Base-by-base conservation (phyloP, 805 yeast species). In the Torulaspora maleeae region DNA sequence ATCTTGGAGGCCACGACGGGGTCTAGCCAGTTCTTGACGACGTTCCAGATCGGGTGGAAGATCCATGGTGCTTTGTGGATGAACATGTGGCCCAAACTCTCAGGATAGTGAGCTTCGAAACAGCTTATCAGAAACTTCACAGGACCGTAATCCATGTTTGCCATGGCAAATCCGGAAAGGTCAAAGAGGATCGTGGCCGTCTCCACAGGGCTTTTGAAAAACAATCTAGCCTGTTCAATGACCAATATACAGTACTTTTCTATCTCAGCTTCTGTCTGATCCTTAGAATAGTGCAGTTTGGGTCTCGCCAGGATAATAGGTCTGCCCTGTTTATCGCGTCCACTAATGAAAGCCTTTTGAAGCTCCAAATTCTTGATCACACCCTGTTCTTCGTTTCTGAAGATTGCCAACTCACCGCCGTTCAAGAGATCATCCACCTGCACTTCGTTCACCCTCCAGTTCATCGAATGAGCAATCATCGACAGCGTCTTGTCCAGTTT, bases 11-110 rank as follows among this genome's bases (percentile, higher is more conserved):
- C 95, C 44, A 91, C 97, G 19, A 87, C 96, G 2, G 98, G 98
- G 63, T 93, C 98, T 46, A 91, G 73, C 98, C 97, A 91, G 56
- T 83, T 82, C 66, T 87, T 88, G 57, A 93, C 80, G 55, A 91
- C 79, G 55, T 82, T 84, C 98, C 99, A 93, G 48, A 91, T 86
- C 19, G 96, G 91, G 41, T 86, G 80, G 70, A 93, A 93, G 44
- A 93, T 79, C 98, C 97, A 89, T 22, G 99, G 99, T 0, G 99
- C 97, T 57, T 86, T 85, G 70, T 88, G 95, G 49, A 93, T 84
- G 54, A 88, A 76, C 43, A 93, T 70, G 45, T 78, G 78, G 13
- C 96, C 96, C 49, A 93, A 75, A 33, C 87, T 83, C 68, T 93
- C 99, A 1, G 99, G 99, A 64, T 91, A 93, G 63, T 91, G 96